phyloP scores from a whole-genome alignment of 176 grass and related monocot species.

The Musa schizocarpa region DNA sequence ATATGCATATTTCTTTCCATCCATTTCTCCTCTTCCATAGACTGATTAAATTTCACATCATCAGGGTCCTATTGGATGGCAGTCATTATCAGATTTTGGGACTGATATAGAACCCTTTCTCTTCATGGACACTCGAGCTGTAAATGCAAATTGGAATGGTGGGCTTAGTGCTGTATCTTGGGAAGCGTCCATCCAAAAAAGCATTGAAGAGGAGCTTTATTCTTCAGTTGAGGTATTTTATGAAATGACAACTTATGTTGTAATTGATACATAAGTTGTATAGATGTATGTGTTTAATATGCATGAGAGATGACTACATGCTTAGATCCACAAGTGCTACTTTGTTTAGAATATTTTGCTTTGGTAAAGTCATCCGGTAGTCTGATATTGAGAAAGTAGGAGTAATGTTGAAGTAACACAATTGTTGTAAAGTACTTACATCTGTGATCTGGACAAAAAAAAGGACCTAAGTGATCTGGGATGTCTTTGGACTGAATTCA shows the following conservation, averaged over 20 bases:
- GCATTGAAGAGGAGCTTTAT: slow-evolving; percentile 73
- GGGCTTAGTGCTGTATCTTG: slow-evolving; percentile 49
- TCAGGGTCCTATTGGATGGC: slow-evolving; percentile 87
- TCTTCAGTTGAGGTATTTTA: slow-evolving; percentile 75
- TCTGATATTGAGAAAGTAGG: too few relatives aligned
- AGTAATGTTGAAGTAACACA: too few relatives aligned
- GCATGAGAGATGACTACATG: not conserved
- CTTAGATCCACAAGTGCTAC: not conserved
- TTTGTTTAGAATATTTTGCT: not conserved
- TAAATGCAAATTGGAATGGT: slow-evolving; percentile 53
- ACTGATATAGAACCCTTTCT: slow-evolving; percentile 48
- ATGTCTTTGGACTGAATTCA: too few relatives aligned
- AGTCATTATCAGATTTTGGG: slow-evolving; percentile 35
- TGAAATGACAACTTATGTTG: not conserved
- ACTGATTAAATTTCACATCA: not conserved
- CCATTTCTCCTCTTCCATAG: too few relatives aligned
- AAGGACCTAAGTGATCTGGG: too few relatives aligned
- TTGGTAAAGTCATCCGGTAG: not conserved
- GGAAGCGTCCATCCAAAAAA: slow-evolving; percentile 92
- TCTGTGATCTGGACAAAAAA: too few relatives aligned
- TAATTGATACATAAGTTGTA: too few relatives aligned
- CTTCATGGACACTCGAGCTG: slow-evolving; percentile 42
- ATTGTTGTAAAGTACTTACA: too few relatives aligned
- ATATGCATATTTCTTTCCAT: too few relatives aligned
- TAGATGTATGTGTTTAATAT: too few relatives aligned